A percentile compares a stretch with the other conserved stretches of the same genome.
These are phyloP conservation scores for Aspergillus funiculosus DNA, from an alignment of 495 filamentous ascomycete species.

Conservation along the genomic window DNA sequence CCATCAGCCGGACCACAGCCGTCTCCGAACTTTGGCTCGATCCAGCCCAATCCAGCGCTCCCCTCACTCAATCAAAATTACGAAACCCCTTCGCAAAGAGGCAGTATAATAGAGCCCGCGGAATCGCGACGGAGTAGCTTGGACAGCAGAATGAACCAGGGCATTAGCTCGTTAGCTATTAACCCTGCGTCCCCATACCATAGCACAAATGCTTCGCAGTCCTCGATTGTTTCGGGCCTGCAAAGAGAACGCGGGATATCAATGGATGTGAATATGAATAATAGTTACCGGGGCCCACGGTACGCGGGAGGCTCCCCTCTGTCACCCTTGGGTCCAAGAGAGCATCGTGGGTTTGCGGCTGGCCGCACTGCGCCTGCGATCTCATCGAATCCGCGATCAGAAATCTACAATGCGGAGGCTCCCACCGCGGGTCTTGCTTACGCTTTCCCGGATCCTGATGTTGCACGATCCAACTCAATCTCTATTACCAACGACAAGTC, in stretches of 20 bases:
- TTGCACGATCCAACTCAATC: slow-evolving; percentile 47
- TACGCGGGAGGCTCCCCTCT: slow-evolving; percentile 43
- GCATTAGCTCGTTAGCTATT: slow-evolving; percentile 62
- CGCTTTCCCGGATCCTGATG: slow-evolving; percentile 74
- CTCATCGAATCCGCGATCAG: slow-evolving; percentile 67
- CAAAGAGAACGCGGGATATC: slow-evolving; percentile 50
- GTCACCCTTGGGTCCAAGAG: slow-evolving; percentile 45
- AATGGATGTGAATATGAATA: slow-evolving; percentile 39
- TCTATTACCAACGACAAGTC: slow-evolving; percentile 51
- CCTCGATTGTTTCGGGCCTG: slow-evolving; percentile 62
- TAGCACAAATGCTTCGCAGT: slow-evolving; percentile 69
- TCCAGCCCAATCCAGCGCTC: slow-evolving; percentile 38
- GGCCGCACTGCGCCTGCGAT: slow-evolving; percentile 66
- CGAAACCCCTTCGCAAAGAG: slow-evolving; percentile 41
- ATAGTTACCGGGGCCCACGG: slow-evolving; percentile 54
- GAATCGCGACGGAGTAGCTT: slow-evolving; percentile 70
- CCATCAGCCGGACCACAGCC: slow-evolving; percentile 43
- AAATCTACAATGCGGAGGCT: slow-evolving; percentile 72
- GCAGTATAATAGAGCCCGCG: slow-evolving; percentile 41
- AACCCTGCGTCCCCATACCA: slow-evolving; percentile 63
- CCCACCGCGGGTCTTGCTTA: slow-evolving; percentile 78
- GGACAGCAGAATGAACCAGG: slow-evolving; percentile 69
- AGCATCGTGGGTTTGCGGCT: slow-evolving; percentile 51
- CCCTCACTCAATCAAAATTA: slow-evolving; percentile 50
- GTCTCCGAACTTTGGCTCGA: slow-evolving; percentile 38